These are phyloP conservation scores for Yarrowia hollandica DNA, from an alignment of 805 yeast species.

Conservation along the genomic window DNA sequence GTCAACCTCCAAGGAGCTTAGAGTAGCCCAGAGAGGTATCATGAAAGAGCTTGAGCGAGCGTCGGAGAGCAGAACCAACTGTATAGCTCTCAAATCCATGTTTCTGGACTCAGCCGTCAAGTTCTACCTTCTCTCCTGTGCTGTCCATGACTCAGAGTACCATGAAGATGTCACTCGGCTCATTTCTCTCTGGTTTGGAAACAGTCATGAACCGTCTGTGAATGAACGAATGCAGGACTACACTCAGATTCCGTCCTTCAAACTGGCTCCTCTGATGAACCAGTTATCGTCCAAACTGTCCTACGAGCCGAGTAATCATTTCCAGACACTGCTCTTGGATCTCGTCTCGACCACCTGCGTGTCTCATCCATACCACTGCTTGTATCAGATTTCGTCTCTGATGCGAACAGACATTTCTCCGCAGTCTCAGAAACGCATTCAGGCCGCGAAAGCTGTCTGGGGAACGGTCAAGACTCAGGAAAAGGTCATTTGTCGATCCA, in stretches of 20 bases:
- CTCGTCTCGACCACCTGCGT: slow-evolving; percentile 51
- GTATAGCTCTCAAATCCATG: not conserved
- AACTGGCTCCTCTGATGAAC: slow-evolving; percentile 76
- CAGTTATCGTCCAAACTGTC: slow-evolving; percentile 75
- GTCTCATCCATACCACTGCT: slow-evolving; percentile 70
- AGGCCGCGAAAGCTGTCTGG: not conserved
- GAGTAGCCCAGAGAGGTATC: not conserved
- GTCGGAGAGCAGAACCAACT: not conserved
- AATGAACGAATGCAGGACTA: slow-evolving; percentile 48
- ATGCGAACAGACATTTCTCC: not conserved
- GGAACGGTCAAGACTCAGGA: not conserved
- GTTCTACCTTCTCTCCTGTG: slow-evolving; percentile 5
- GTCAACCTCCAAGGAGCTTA: slow-evolving; percentile 11
- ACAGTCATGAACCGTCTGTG: slow-evolving; percentile 49
- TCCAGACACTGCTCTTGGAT: slow-evolving; percentile 55
- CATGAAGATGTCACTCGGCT: slow-evolving; percentile 69
- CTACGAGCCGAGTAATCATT: slow-evolving; percentile 50
- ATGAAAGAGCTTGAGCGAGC: not conserved
- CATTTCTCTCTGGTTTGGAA: slow-evolving; percentile 80
- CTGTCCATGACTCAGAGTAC: slow-evolving; percentile 32
- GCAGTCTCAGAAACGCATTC: not conserved
- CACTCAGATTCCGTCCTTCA: slow-evolving; percentile 52
- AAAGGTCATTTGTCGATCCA: not conserved
- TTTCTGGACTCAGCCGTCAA: slow-evolving; percentile 2
- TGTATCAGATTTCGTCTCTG: slow-evolving; percentile 48